Conservation (phyloP, 1,139 yeast species). For the Blastobotrys serpentis region DNA sequence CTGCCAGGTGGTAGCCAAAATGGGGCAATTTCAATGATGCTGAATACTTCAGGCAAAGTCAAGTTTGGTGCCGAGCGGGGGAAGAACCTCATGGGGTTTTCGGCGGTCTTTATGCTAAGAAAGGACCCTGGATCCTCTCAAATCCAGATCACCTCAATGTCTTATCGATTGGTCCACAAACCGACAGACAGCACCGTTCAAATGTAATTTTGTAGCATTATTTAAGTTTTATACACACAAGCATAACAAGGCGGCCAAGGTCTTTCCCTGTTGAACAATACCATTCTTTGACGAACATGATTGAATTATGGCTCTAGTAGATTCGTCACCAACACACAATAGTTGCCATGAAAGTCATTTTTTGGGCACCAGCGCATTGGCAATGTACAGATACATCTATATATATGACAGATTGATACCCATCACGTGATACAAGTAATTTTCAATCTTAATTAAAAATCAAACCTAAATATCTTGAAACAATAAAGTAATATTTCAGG, state of each 20-base stretch:
- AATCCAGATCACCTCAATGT: constrained; percentile 32
- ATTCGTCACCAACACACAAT: no score
- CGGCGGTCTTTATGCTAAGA: constrained; percentile 35
- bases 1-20: constrained; percentile 29
- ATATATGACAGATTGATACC: no score
- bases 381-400: no score
- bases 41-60: constrained; percentile 36
- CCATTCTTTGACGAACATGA: no score
- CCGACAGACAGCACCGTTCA: constrained; percentile 35
- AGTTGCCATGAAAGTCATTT: no score
- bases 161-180: constrained; percentile 37
- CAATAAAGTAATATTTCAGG: no score
- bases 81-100: constrained; percentile 35
- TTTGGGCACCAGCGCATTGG: no score
- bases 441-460: no score
- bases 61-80: constrained; percentile 34
- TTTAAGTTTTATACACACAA: neutral
- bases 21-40: constrained; percentile 28
- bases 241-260: neutral
- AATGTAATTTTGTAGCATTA: constrained; percentile 13
- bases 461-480: no score
- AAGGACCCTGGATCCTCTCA: constrained; percentile 26
- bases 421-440: no score
- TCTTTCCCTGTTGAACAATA: no score
- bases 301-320: no score